Evolutionary conservation across 345 rosid species (phyloP).

Genomic region (Ceriops zippeliana): DNA sequence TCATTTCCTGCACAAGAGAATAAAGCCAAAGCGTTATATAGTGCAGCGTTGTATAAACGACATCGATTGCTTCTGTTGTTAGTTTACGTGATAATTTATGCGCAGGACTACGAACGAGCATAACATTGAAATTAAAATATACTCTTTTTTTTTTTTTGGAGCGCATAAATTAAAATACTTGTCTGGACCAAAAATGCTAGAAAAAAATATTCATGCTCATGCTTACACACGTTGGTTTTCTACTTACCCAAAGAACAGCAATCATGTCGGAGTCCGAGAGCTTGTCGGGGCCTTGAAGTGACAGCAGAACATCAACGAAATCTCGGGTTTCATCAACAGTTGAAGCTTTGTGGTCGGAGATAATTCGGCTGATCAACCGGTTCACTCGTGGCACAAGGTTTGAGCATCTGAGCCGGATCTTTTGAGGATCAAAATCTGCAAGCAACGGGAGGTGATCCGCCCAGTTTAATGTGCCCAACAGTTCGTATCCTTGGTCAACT

Average conservation of each 20-base stretch:
- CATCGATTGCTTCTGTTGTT: not conserved
- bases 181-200: not conserved
- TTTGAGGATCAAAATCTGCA: slow-evolving; percentile 59
- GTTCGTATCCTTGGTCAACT: slow-evolving; percentile 68
- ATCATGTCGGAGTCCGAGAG: slow-evolving; percentile 60
- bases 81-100: not conserved
- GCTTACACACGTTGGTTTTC: not conserved
- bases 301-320: slow-evolving; percentile 67
- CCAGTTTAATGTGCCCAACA: slow-evolving; percentile 64
- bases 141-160: too few species aligned
- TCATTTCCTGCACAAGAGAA: slow-evolving; percentile 60
- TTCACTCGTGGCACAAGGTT: slow-evolving; percentile 62
- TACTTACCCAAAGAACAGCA: slow-evolving; percentile 76
- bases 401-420: slow-evolving; percentile 61
- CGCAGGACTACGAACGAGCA: not conserved
- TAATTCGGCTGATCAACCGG: slow-evolving; percentile 53
- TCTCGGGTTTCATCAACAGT: slow-evolving; percentile 33
- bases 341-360: slow-evolving; percentile 44
- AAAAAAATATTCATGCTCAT: not conserved
- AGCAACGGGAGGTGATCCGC: slow-evolving; percentile 69
- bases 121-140: not conserved
- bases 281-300: slow-evolving; percentile 52
- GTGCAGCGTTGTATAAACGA: slow-evolving; percentile 12
- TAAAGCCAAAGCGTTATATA: slow-evolving; percentile 3
- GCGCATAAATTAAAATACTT: not conserved